Base-by-base conservation (phyloP, 768 basidiomycete species). In the Aureoboletus auriporus region DNA sequence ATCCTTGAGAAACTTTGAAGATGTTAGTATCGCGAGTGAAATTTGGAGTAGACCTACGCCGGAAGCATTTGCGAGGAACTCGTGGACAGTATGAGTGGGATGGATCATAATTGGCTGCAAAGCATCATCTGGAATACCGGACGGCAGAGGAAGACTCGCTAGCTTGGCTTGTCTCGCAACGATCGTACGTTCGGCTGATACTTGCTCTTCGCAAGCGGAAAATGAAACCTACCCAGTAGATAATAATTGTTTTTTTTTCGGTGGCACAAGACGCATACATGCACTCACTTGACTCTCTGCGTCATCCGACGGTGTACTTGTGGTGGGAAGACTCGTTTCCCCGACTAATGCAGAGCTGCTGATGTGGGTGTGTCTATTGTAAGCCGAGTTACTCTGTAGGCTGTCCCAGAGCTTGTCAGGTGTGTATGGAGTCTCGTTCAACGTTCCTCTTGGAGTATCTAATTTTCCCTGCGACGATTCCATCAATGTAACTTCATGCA, bases 91-190 rank as follows among this genome's bases (percentile, higher is more conserved):
- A 52, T 80, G 73, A 8, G 82, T 73, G 8, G 79, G 51, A 7
- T 85, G 86, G 27, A 90, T 78, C 42, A 80, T 53, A 47, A 90
- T 82, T 0, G 88, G 88, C 43, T 76, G 81, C 39, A 90, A 71
- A 2, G 77, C 77, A 44, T 84, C 83, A 33, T 81, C 78, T 0
- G 86, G 86, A 34, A 80, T 75, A 43, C 77, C 77, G 2, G 68
- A 59, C 6, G 88, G 88, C 6, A 89, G 66, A 8, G 85, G 85
- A 35, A 90, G 76, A 3, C 68, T 55, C 1, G 79, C 77, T 6
- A 90, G 68, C 12, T 81, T 64, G 6, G 75, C 67, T 53, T 82
- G 77, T 63, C 87, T 71, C 4, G 76, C 74, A 38, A 74, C 70
- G 49, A 80, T 75, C 46, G 75, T 70, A 28, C 74, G 75, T 39